phyloP scores from a whole-genome alignment of 2,329 filamentous ascomycete genomes.

The Ascochyta pisi region DNA sequence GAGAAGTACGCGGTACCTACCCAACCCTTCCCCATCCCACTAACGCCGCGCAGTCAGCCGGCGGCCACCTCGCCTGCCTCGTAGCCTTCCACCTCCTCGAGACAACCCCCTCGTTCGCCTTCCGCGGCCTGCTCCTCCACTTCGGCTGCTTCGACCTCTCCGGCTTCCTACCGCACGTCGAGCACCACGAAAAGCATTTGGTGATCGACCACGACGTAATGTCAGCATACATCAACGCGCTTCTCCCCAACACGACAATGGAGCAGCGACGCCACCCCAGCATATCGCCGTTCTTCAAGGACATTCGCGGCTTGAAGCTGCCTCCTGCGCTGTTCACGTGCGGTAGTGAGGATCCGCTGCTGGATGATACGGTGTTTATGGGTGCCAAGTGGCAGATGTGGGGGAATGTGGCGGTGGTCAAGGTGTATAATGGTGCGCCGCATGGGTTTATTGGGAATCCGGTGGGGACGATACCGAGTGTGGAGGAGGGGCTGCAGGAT shows the following conservation, averaged over 20 bases:
- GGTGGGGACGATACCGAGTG: slow-evolving; percentile 43
- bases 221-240: slow-evolving; percentile 54
- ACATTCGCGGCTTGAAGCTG: slow-evolving; percentile 50
- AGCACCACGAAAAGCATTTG: slow-evolving; percentile 48
- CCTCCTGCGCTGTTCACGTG: slow-evolving; percentile 62
- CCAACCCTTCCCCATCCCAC: neutral
- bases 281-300: slow-evolving; percentile 60
- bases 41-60: slow-evolving; percentile 52
- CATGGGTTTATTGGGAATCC: slow-evolving; percentile 61
- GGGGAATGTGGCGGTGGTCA: slow-evolving; percentile 59
- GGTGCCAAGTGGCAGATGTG: slow-evolving; percentile 60
- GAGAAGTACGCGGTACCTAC: slow-evolving; percentile 33
- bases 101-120: slow-evolving; percentile 45
- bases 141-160: slow-evolving; percentile 61
- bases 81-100: slow-evolving; percentile 58
- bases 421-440: slow-evolving; percentile 61
- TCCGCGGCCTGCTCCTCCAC: slow-evolving; percentile 60
- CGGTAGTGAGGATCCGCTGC: slow-evolving; percentile 61
- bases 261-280: slow-evolving; percentile 54
- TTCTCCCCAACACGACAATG: slow-evolving; percentile 52
- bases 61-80: slow-evolving; percentile 58
- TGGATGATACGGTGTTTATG: slow-evolving; percentile 63
- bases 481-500: slow-evolving; percentile 50
- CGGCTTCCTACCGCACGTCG: slow-evolving; percentile 51
- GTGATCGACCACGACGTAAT: slow-evolving; percentile 58